A percentile compares a stretch with the other conserved stretches of the same genome.
Conservation (phyloP, 805 yeast genomes). For the Tetrapisispora fleetii region DNA sequence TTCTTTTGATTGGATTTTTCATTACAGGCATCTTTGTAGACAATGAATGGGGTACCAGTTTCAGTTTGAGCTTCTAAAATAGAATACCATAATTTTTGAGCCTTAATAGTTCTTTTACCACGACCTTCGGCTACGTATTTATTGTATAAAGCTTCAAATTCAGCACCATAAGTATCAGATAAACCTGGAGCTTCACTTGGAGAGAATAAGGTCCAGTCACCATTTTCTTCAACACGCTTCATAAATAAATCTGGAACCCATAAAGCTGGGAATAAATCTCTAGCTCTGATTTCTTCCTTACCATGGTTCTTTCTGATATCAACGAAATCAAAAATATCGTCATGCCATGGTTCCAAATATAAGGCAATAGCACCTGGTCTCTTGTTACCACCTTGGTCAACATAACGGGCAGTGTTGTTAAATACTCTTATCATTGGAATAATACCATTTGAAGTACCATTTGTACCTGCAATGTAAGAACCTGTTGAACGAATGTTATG, state of each 20-base stretch:
- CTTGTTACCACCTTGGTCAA: conserved; percentile 97
- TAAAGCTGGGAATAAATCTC: conserved; percentile 85
- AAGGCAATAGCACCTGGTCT: conserved; percentile 96
- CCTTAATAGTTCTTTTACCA: conserved; percentile 57
- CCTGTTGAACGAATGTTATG: conserved; percentile 84
- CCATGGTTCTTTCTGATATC: conserved; percentile 91
- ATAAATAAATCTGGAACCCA: conserved; percentile 95
- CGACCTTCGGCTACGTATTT: conserved; percentile 63
- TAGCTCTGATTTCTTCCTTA: conserved; percentile 84
- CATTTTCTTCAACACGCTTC: conserved; percentile 74
- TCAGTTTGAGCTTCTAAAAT: conserved; percentile 89
- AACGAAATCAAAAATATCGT: conserved; percentile 77
- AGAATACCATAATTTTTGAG: conserved; percentile 86
- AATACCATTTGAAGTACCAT: conserved; percentile 85
- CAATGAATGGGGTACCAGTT: conserved; percentile 92
- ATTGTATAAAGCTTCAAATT: conserved; percentile 62
- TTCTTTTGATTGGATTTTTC: conserved; percentile 82
- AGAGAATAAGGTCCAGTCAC: conserved; percentile 82
- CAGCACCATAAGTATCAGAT: conserved; percentile 73
- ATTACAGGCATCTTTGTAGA: conserved; percentile 90
- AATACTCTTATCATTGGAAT: conserved; percentile 95
- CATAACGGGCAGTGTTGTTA: conserved; percentile 93
- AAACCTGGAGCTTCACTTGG: conserved; percentile 86
- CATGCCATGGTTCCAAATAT: conserved; percentile 95
- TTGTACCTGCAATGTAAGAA: conserved; percentile 80